Evolutionary conservation across 331 rosid genomes (phyloP), one percentile per base, ranked within the genome.

Genomic region (Rhamnella rubrinervis): DNA sequence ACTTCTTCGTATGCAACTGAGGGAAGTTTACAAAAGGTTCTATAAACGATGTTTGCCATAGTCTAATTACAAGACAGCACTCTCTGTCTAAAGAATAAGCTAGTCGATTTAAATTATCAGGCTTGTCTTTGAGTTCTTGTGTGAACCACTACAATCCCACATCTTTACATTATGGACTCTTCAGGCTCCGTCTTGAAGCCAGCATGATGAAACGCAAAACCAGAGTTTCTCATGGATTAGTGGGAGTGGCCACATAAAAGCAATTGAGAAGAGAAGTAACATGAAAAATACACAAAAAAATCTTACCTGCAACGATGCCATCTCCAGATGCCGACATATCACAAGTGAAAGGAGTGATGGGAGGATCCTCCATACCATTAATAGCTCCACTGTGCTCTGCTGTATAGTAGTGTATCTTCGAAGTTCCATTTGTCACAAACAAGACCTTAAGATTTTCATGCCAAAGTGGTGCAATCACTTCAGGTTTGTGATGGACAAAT

Each of bases 301-400:
- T 16, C 20, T 28, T 87, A 93, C 98, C 98, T 71, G 97, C 98
- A 70, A 87, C 88, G 50, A 91, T 87, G 78, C 96, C 98, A n/a
- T 93, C 97, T 78, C 97, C 98, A 23, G 96, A 84, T 56, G 98
- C 97, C 53, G 97, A 91, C 97, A 93, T 91, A 70, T 93, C 95
- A 26, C 74, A 0, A 56, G 95, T 91, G 79, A 82, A 87, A 67
- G 97, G 97, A 60, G 90, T 90, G 44, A 93, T 57, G 6, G 86
- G 97, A 21, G 96, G 75, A 73, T 93, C 98, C 79, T 93, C 97
- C 98, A 84, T 88, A 31, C 97, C 97, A 41, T 55, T 61, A 79
- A 93, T 59, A 51, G 95, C 82, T 20, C 96, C 98, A 75, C 91
- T 71, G 26, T 78, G 55, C 73, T 91, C 97, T 40, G 76, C 38